A percentile compares a stretch with the other conserved stretches of the same genome.
Evolutionary conservation across 208 protist species (phyloP).

Genomic region (Acanthamoeba healyi): DNA sequence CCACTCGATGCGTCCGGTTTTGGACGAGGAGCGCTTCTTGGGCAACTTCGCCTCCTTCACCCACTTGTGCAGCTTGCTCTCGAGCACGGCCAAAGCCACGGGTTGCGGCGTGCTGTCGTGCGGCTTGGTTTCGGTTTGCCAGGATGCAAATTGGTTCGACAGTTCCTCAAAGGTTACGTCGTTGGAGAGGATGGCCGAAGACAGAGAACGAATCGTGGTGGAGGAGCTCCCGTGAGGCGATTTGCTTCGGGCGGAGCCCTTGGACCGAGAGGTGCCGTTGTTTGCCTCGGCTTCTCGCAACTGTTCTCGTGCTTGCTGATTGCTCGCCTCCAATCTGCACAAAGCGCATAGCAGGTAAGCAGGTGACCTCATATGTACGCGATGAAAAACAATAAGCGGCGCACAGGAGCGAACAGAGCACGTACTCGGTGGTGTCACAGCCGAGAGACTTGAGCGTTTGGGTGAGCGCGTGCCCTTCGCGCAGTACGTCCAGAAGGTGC

Average conservation of each 20-base stretch:
- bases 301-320: neutral
- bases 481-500: neutral
- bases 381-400: neutral
- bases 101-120: neutral
- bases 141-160: neutral
- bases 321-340: neutral
- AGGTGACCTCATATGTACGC: neutral
- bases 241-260: too few species aligned
- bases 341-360: neutral
- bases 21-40: neutral
- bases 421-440: conserved; percentile 16
- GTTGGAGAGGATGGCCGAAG: neutral
- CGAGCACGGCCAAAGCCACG: neutral
- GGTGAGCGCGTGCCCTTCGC: neutral
- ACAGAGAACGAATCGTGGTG: neutral
- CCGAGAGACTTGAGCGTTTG: neutral
- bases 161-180: neutral
- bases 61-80: neutral
- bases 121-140: neutral
- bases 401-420: too few species aligned
- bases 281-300: neutral
- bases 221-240: neutral
- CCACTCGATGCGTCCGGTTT: neutral
- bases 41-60: neutral
- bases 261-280: too few species aligned